Percentiles rank a stretch among this genome's conserved stretches.
phyloP scores from a whole-genome alignment of 139 green algal genomes.

The Diplosphaera chodatii region DNA sequence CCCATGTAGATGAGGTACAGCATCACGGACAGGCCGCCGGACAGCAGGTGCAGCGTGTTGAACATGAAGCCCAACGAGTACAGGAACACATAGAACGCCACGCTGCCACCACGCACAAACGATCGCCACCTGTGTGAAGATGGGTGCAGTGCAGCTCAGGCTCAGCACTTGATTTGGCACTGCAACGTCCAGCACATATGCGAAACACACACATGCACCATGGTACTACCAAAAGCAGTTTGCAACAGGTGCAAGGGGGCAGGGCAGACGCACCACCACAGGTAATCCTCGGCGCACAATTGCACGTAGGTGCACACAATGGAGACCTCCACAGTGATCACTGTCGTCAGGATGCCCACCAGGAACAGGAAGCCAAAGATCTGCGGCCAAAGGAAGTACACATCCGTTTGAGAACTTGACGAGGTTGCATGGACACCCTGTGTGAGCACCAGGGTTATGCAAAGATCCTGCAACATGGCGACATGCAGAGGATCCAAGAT shows the following conservation, averaged over 20 bases:
- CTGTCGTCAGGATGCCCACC: constrained; percentile 70
- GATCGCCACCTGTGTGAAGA: constrained; percentile 77
- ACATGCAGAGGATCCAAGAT: too few species aligned
- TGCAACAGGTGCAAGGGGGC: too few species aligned
- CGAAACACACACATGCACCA: too few species aligned
- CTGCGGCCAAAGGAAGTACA: too few species aligned
- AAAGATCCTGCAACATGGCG: too few species aligned
- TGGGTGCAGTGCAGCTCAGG: too few species aligned
- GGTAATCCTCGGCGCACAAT: constrained; percentile 89
- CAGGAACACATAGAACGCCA: constrained; percentile 45
- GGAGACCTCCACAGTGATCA: constrained; percentile 80
- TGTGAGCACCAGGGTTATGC: too few species aligned
- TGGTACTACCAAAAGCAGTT: too few species aligned
- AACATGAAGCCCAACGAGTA: constrained; percentile 65
- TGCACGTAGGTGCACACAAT: constrained; percentile 83
- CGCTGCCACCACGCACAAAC: constrained; percentile 74
- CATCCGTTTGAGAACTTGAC: too few species aligned
- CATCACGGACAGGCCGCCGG: constrained; percentile 65
- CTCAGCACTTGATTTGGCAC: too few species aligned
- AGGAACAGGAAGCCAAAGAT: constrained; percentile 77
- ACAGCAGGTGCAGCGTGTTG: constrained; percentile 56
- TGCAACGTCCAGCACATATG: too few species aligned
- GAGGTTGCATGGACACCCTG: too few species aligned
- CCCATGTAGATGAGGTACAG: constrained; percentile 85
- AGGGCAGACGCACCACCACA: constrained; percentile 90